Conservation (phyloP, 2,329 filamentous ascomycete species). For the Didymella exigua region DNA sequence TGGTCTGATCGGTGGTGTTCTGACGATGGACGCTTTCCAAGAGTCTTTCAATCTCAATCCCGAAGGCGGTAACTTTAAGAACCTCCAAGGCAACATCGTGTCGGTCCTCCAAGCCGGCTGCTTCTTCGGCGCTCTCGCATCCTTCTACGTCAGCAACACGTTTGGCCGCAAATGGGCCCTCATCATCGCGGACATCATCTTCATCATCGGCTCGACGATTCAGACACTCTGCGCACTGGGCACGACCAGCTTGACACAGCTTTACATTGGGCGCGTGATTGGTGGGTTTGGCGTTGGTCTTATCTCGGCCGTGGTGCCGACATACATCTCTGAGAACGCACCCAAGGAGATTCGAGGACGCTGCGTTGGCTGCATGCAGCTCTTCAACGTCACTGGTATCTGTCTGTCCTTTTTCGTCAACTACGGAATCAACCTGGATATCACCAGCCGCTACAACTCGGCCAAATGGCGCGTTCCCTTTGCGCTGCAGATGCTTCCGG, state of each 20-base stretch:
- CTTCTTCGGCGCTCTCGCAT: conserved; percentile 52
- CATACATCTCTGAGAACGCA: conserved; percentile 54
- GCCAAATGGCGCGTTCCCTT: conserved; percentile 62
- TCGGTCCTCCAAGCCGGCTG: conserved; percentile 53
- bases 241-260: conserved; percentile 44
- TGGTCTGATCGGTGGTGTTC: conserved; percentile 47
- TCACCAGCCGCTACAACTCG: conserved; percentile 48
- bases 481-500: conserved; percentile 59
- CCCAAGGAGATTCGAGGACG: conserved; percentile 51
- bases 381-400: conserved; percentile 54
- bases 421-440: conserved; percentile 56
- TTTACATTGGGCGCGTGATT: conserved; percentile 52
- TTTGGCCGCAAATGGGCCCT: conserved; percentile 51
- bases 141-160: conserved; percentile 51
- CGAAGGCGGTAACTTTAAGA: conserved; percentile 42
- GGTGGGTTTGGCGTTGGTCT: conserved; percentile 53
- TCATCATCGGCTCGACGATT: conserved; percentile 50
- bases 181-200: conserved; percentile 52
- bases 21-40: conserved; percentile 53
- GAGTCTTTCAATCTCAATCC: conserved; percentile 49
- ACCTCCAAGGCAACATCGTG: conserved; percentile 53
- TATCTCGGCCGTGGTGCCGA: conserved; percentile 52
- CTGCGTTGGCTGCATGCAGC: conserved; percentile 48
- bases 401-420: conserved; percentile 60
- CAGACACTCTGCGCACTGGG: conserved; percentile 49